Evolutionary conservation across 2,329 filamentous ascomycete species (phyloP).

Genomic region (Aspergillus hortae): DNA sequence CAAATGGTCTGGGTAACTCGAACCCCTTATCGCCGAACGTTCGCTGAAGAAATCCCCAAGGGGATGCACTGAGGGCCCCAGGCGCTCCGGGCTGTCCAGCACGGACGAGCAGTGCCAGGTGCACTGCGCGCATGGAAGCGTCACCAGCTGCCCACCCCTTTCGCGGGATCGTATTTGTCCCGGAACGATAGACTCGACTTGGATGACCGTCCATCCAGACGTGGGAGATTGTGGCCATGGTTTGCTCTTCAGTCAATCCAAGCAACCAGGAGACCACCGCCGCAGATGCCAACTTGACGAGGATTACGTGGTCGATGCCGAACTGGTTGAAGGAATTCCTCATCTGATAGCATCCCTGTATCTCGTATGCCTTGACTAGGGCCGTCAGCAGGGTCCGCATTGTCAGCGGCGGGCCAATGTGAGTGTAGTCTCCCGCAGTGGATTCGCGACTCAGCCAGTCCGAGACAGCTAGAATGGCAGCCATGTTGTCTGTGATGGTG

Average conservation of each 20-base stretch:
- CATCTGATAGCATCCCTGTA: constrained; percentile 39
- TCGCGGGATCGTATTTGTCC: constrained; percentile 33
- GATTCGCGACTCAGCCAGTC: constrained; percentile 29
- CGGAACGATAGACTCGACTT: constrained; percentile 31
- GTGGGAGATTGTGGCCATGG: constrained; percentile 36
- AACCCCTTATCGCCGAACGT: constrained; percentile 19
- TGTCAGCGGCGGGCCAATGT: constrained; percentile 24
- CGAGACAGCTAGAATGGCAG: constrained; percentile 32
- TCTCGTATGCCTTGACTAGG: constrained; percentile 42
- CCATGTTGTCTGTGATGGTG: constrained; percentile 37
- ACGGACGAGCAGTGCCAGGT: constrained; percentile 30
- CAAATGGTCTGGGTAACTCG: constrained; percentile 15
- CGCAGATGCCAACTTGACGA: constrained; percentile 42
- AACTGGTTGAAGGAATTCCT: constrained; percentile 36
- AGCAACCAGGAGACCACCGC: constrained; percentile 38
- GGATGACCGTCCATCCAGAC: constrained; percentile 40
- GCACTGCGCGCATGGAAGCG: constrained; percentile 39
- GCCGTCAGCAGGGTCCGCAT: constrained; percentile 30
- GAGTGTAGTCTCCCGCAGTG: neutral
- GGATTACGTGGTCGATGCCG: constrained; percentile 42
- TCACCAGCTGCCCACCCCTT: constrained; percentile 45
- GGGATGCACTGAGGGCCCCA: constrained; percentile 26
- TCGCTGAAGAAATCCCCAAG: constrained; percentile 35
- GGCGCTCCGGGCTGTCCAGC: constrained; percentile 27
- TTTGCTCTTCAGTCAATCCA: constrained; percentile 30